Conservation (phyloP, 1,284 basidiomycete species). For the Boletus mariae region DNA sequence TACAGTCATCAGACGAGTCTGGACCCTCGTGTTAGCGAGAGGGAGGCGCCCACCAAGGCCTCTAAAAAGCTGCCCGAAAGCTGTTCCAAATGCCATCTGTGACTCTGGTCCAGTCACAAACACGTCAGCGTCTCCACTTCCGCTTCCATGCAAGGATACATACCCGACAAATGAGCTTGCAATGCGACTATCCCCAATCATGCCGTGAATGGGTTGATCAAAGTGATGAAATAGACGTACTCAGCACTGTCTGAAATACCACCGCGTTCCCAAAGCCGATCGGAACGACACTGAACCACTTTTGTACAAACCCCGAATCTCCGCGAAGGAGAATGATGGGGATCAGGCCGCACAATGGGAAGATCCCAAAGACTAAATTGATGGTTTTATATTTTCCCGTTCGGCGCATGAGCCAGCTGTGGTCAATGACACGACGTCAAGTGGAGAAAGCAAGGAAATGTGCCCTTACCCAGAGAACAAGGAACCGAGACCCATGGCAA, state of each 20-base stretch:
- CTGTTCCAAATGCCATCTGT: constrained; percentile 1
- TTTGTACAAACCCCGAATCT: constrained; percentile 21
- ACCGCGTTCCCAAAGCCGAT: constrained; percentile 24
- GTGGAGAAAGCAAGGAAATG: background rate
- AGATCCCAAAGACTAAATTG: constrained; percentile 17
- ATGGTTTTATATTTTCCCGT: constrained; percentile 21
- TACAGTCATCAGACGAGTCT: background rate
- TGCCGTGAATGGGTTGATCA: background rate
- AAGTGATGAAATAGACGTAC: constrained; percentile 4
- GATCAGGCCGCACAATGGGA: constrained; percentile 21
- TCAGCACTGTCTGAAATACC: constrained; percentile 20
- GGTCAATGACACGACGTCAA: background rate
- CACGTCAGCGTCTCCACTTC: background rate
- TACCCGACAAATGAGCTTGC: constrained; percentile 21
- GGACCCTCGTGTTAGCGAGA: background rate
- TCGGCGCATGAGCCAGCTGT: constrained; percentile 20
- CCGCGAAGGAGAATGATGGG: constrained; percentile 18
- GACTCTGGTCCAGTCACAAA: background rate
- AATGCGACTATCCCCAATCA: constrained; percentile 12
- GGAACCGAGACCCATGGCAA: constrained; percentile 21
- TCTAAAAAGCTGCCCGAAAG: constrained; percentile 4
- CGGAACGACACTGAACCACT: constrained; percentile 20
- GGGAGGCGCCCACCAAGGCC: background rate
- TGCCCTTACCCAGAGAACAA: constrained; percentile 15
- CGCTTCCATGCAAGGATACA: background rate